These are phyloP conservation scores for Ascochyta rabiei DNA, from an alignment of 2,329 filamentous ascomycete genomes.

Conservation along the genomic window DNA sequence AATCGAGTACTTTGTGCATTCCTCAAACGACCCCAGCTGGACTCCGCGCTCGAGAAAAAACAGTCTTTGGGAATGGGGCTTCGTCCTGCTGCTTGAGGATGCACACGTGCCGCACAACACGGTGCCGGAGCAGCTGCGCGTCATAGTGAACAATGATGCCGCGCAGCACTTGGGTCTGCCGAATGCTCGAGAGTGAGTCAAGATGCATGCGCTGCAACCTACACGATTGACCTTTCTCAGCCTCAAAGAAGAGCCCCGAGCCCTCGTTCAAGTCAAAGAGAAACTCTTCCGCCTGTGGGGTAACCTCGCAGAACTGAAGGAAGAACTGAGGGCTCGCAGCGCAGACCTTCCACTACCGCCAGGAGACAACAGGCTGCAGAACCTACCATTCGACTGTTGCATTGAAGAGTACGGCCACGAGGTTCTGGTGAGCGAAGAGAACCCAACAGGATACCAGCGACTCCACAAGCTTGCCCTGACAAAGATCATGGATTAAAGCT, in stretches of 20 bases:
- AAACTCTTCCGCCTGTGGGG: slow-evolving; percentile 84
- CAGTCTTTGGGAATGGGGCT: slow-evolving; percentile 80
- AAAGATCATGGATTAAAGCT: slow-evolving; percentile 13
- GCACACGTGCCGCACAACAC: slow-evolving; percentile 49
- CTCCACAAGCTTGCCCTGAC: slow-evolving; percentile 33
- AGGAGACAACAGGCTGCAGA: slow-evolving; percentile 40
- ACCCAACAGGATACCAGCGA: slow-evolving; percentile 29
- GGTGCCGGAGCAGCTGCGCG: slow-evolving; percentile 60
- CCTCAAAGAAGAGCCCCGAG: slow-evolving; percentile 59
- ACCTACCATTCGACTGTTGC: slow-evolving; percentile 51
- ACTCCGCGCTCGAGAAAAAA: slow-evolving; percentile 46
- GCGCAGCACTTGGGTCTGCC: slow-evolving; percentile 63
- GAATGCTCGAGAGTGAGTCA: slow-evolving; percentile 60
- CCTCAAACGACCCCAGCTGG: slow-evolving; percentile 45
- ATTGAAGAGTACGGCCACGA: slow-evolving; percentile 36
- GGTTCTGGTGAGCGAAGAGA: slow-evolving; percentile 18
- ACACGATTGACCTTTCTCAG: slow-evolving; percentile 45
- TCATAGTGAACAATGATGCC: slow-evolving; percentile 67
- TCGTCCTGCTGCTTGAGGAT: slow-evolving; percentile 79
- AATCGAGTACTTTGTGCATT: slow-evolving; percentile 72
- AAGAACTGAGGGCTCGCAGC: slow-evolving; percentile 65
- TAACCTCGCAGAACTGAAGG: slow-evolving; percentile 62
- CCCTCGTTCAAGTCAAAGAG: slow-evolving; percentile 65
- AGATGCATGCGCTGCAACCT: not conserved
- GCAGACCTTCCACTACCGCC: slow-evolving; percentile 31